Evolutionary conservation across 352 stramenopile species (phyloP), one percentile per base, ranked within the genome.

Genomic region (Lagenidium sp.): DNA sequence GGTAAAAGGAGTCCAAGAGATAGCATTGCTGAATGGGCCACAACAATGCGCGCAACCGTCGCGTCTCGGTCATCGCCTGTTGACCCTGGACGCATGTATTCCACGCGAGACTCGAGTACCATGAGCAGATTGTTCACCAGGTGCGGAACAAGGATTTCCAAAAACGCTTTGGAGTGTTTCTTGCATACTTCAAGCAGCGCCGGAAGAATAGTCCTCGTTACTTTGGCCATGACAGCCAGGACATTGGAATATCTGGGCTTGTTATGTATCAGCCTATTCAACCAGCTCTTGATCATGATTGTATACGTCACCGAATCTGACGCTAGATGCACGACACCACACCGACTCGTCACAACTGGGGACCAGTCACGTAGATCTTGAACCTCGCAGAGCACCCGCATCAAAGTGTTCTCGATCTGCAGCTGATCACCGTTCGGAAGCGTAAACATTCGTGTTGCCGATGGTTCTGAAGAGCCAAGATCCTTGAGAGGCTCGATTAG

Each of bases 341-440:
- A 85, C 15, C 67, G 65, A 29, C 52, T 76, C 6, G 85, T 16
- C 26, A 42, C 60, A 6, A 53, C 50, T 10, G 75, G 72, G 32
- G 65, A 78, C 75, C 75, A 88, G 1, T 79, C 43, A 7, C 61
- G 26, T 3, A 88, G 45, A 36, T 50, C 57, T 15, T 65, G 55
- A n/a, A 80, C 52, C 31, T 85, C 72, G 28, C 62, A 81, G 36
- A 85, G 74, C n/a, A 85, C 41, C 4, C 67, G 61, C 28, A 81
- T 36, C 42, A 38, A 36, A 4, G 53, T 31, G 16, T 67, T 70
- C 1, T 55, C 55, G 12, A 56, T 66, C 22, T 61, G 49, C 2
- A 84, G 41, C 29, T 80, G 68, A 21, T 88, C 75, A 20, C 75
- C 70, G 41, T 82, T 88, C 4, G 75, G 72, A 16, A 85, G 16